phyloP scores from a whole-genome alignment of 2,329 filamentous ascomycete species.

The Neonectria neomacrospora region DNA sequence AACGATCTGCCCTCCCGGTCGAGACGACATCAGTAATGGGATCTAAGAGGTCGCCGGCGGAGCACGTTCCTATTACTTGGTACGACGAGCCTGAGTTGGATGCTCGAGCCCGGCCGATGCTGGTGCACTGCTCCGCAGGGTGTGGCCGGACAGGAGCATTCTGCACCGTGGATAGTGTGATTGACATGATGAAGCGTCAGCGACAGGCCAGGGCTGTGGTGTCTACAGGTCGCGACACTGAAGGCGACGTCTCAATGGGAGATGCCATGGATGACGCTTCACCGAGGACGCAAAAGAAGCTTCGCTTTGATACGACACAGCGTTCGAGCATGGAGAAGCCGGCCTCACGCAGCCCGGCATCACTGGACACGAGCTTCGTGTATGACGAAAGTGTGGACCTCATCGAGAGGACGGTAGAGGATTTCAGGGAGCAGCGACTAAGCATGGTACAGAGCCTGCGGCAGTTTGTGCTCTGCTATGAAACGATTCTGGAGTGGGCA shows the following conservation, averaged over 20 bases:
- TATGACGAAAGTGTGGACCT: slow-evolving; percentile 77
- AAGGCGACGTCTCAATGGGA: slow-evolving; percentile 62
- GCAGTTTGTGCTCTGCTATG: slow-evolving; percentile 96
- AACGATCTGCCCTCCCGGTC: slow-evolving; percentile 63
- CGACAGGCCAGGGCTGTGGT: slow-evolving; percentile 52
- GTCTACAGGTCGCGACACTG: slow-evolving; percentile 41
- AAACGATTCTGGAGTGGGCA: slow-evolving; percentile 92
- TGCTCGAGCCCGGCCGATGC: slow-evolving; percentile 71
- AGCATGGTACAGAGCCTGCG: slow-evolving; percentile 97
- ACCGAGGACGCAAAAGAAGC: slow-evolving; percentile 40
- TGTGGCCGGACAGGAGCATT: slow-evolving; percentile 97
- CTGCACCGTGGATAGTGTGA: slow-evolving; percentile 94
- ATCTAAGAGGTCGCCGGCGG: slow-evolving; percentile 43
- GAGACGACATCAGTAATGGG: slow-evolving; percentile 54
- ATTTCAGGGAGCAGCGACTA: slow-evolving; percentile 86
- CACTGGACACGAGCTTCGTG: slow-evolving; percentile 71
- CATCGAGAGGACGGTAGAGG: slow-evolving; percentile 87
- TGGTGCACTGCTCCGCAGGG: slow-evolving; percentile 96
- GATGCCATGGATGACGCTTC: slow-evolving; percentile 46
- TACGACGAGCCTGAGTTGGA: slow-evolving; percentile 70
- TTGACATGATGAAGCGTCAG: slow-evolving; percentile 97
- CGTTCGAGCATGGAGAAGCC: slow-evolving; percentile 32
- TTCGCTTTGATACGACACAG: slow-evolving; percentile 36
- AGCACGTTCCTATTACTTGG: slow-evolving; percentile 55
- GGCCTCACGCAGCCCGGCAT: slow-evolving; percentile 20